Evolutionary conservation across 2,329 filamentous ascomycete species (phyloP).

Genomic region (Cladosporium sphaerospermum): DNA sequence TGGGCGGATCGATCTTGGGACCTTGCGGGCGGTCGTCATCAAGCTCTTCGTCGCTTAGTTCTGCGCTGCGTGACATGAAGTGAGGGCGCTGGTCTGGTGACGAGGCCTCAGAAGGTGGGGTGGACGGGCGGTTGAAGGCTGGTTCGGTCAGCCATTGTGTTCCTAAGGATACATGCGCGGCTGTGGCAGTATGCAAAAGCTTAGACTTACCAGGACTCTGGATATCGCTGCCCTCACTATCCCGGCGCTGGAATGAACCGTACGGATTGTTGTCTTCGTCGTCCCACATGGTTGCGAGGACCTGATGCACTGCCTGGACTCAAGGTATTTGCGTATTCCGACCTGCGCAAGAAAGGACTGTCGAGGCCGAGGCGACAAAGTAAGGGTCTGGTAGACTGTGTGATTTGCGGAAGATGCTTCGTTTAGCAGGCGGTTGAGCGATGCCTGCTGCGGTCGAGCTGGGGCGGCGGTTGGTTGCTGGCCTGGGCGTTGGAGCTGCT

Average conservation of each 20-base stretch:
- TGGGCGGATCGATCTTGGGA: slow-evolving; percentile 55
- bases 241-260: slow-evolving; percentile 83
- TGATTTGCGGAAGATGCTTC: neutral
- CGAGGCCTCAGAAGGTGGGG: slow-evolving; percentile 65
- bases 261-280: slow-evolving; percentile 99
- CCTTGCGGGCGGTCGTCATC: slow-evolving; percentile 42
- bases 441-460: slow-evolving; percentile 7
- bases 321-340: no score
- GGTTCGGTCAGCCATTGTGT: slow-evolving; percentile 17
- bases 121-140: slow-evolving; percentile 55
- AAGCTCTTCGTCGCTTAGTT: slow-evolving; percentile 56
- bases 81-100: slow-evolving; percentile 61
- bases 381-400: neutral
- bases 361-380: neutral
- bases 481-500: neutral
- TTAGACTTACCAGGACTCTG: slow-evolving; percentile 24
- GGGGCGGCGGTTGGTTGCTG: neutral
- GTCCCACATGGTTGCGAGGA: slow-evolving; percentile 71
- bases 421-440: slow-evolving; percentile 1
- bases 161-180: neutral
- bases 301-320: neutral
- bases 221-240: slow-evolving; percentile 64
- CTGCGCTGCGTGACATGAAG: slow-evolving; percentile 46
- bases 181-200: slow-evolving; percentile 12
- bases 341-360: no score